These are phyloP conservation scores for Aspergillus intermedius DNA, from an alignment of 2,329 filamentous ascomycete species.

Conservation along the genomic window DNA sequence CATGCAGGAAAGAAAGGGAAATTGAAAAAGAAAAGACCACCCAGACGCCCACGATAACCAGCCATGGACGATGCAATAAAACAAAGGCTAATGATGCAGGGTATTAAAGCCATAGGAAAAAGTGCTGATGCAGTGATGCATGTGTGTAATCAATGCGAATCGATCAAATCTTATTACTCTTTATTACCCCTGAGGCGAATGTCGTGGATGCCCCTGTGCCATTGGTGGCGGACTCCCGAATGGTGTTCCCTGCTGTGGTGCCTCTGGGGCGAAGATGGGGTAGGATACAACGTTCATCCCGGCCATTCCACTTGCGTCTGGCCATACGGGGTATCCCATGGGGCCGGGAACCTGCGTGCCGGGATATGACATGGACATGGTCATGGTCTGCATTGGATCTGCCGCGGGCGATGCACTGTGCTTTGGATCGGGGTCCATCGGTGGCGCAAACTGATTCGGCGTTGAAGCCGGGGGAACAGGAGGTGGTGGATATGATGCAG, in stretches of 20 bases:
- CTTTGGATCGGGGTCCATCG: constrained; percentile 28
- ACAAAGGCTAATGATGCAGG: constrained; percentile 7
- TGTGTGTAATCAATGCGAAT: neutral
- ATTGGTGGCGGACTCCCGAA: constrained; percentile 23
- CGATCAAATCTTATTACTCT: constrained; percentile 7
- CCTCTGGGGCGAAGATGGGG: constrained; percentile 25
- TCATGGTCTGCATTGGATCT: constrained; percentile 19
- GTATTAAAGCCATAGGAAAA: too few relatives aligned
- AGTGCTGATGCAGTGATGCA: too few relatives aligned
- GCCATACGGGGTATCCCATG: constrained; percentile 26
- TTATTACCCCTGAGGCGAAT: constrained; percentile 18
- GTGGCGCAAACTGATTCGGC: constrained; percentile 19
- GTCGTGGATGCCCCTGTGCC: constrained; percentile 29
- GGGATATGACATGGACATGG: constrained; percentile 26
- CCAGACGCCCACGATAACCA: neutral
- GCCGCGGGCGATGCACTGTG: constrained; percentile 18
- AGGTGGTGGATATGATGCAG: constrained; percentile 6
- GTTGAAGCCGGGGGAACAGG: too few relatives aligned
- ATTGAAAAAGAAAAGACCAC: constrained; percentile 4
- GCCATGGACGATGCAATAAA: neutral
- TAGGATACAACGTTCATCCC: constrained; percentile 28
- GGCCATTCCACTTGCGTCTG: constrained; percentile 22
- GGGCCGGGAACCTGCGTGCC: constrained; percentile 13
- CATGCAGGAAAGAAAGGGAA: constrained; percentile 8
- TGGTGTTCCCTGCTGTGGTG: constrained; percentile 19